A percentile compares a stretch with the other conserved stretches of the same genome.
Conservation (phyloP, 1,284 basidiomycete species). For the Phaffia rhodozyma region DNA sequence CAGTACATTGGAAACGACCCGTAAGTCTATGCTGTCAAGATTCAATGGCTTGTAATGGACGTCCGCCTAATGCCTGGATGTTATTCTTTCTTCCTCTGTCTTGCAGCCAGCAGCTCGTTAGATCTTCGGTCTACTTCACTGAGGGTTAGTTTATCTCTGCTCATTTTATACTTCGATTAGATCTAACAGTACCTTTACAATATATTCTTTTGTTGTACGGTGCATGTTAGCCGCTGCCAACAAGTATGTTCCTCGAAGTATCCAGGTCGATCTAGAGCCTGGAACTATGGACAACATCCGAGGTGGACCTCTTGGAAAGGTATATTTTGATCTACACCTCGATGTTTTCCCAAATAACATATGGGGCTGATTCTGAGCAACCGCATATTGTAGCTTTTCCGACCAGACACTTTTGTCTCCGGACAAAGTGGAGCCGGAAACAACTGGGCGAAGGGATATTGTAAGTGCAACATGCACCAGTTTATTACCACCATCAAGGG, state of each 20-base stretch:
- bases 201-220: neutral
- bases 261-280: conserved; percentile 83
- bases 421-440: conserved; percentile 66
- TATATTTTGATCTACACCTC: neutral
- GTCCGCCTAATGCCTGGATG: neutral
- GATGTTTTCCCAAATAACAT: neutral
- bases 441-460: conserved; percentile 45
- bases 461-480: conserved; percentile 45
- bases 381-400: conserved; percentile 45
- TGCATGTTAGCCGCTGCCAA: conserved; percentile 29
- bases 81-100: conserved; percentile 3
- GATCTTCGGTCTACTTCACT: conserved; percentile 33
- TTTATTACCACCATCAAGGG: neutral
- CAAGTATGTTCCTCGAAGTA: conserved; percentile 86
- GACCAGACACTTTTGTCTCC: conserved; percentile 74
- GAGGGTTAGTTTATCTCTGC: conserved; percentile 23
- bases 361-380: neutral
- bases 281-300: conserved; percentile 64
- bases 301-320: conserved; percentile 40
- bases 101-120: conserved; percentile 23
- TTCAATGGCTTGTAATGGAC: conserved; percentile 23
- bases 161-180: neutral
- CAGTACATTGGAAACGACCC: conserved; percentile 31
- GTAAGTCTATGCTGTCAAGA: conserved; percentile 25
- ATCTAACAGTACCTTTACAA: neutral